Base-by-base conservation (phyloP, 1,284 basidiomycete genomes). In the Mycosarcoma maydis region DNA sequence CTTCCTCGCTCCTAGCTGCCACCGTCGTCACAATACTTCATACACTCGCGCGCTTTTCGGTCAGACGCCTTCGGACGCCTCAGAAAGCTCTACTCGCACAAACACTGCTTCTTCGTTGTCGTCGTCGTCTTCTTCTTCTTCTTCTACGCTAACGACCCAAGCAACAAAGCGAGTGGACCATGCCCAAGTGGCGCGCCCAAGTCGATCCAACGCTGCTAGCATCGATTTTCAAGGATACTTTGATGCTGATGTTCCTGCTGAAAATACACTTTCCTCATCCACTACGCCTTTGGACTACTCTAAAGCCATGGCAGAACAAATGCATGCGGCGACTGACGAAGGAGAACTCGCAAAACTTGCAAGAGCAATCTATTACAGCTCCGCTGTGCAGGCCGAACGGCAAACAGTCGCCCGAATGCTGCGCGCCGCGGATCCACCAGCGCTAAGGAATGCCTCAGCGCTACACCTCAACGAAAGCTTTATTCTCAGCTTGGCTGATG, bases 1-100 rank as follows among this genome's bases (percentile, higher is more conserved):
- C 38, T 65, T 65, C 9, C 40, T 65, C 11, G 61, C 50, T 23
- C 61, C 61, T 11, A 39, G 47, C 22, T 38, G 56, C 16, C 8
- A 19, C 3, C 42, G 42, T 6, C 54, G 50, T 30, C 40, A 42
- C 54, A 46, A 30, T 33, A 33, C 39, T 16, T 51, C 59, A 2
- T 16, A 34, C n/a, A 36, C 47, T 10, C 42, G 27, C n/a, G 17
- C 19, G 8, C 38, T 17, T 6, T 34, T 37, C 30, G 16, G n/a
- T 16, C 23, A 23, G 6, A 30, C 46, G 5, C 36, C 32, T 6
- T 11, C 13, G 23, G 23, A 42, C 0, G 11, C 45, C 20, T 39
- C 57, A 29, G 27, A 45, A 6, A 19, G 19, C 5, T 29, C 36
- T 4, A 42, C 36, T n/a, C 24, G 32, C 30, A 16, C 23, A 14